Base-by-base conservation (phyloP, 768 basidiomycete genomes). In the Mycena rosella region DNA sequence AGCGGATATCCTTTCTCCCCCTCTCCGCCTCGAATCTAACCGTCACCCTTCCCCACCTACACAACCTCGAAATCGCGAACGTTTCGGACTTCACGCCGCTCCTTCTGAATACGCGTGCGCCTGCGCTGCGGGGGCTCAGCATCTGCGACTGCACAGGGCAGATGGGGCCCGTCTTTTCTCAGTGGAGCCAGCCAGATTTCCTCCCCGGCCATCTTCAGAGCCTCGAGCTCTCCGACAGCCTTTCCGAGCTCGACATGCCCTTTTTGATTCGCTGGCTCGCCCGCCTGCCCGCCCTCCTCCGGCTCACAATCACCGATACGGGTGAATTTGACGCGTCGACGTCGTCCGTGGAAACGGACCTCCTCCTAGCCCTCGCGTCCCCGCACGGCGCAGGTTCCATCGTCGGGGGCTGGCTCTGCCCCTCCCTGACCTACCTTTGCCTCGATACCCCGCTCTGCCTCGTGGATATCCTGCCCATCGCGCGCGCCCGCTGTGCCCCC, bases 231-330 rank as follows among this genome's bases (percentile, higher is more conserved):
- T 30, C 63, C 11, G 53, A 76, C 15, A 74, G 74, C 51, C 49
- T 79, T 20, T 40, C 45, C 22, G 17, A 63, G 14, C 30, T 24
- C n/a, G 78, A 79, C 49, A 63, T 76, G 10, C 69, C 76, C 1
- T 74, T 72, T 60, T 61, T 80, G 18, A 74, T 79, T 38, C 71
- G 76, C 22, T 80, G 75, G 74, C 72, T 80, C 24, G 71, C 62
- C 4, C 74, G 77, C 26, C 62, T 79, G 4, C 74, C 77, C 1
- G 68, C 72, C 40, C 74, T 81, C 32, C 69, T 76, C 4, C 73
- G 74, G 11, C 74, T 80, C 32, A 70, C 65, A 1, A 53, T 78
- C 44, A 38, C 58, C 0, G 22, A 70, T 13, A 74, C n/a, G 65
- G 58, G 7, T 57, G 77, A 27, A 63, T 45, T 13, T 32, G 42